Base-by-base conservation (phyloP, 73 alveolate species). In the Halteria grandinella region DNA sequence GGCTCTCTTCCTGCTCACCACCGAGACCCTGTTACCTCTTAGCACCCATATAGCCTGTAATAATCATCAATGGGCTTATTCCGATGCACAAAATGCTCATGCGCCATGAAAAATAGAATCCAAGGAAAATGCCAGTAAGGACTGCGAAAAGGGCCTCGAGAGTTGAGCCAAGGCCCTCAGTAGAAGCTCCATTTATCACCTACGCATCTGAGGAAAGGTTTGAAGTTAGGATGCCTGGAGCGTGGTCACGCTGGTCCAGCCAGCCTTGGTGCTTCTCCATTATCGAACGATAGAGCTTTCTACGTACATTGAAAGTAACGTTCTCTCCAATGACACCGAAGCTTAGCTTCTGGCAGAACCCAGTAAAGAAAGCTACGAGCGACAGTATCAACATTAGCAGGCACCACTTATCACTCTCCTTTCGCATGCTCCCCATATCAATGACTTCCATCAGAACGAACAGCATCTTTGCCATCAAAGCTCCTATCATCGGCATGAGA, bases 21-120 rank as follows among this genome's bases (percentile, higher is more conserved):
- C 45, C 8, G 44, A 70, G 20, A 28, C 83, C 83, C 7, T 37
- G 41, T 32, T 70, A 25, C 28, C 32, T 33, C n/a, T 45, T 49
- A 17, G 71, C 83, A 28, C 34, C 55, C 55, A 70, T 49, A 23
- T 32, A 15, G 3, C 71, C 59, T 11, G 72, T 58, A 11, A 70
- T 25, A 40, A 83, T 47, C 80, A 90, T 69, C 12, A 88, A 31
- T 0, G 97, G 97, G 24, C 80, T 59, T 44, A 69, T 23, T 1
- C 80, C 94, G 25, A 91, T 73, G 41, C 83, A 48, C 15, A 83
- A 88, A 8, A 88, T 49, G 0, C 94, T 66, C 11, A 84, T 54
- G 77, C 79, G 49, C 97, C 97, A 91, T 17, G 62, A 53, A 53
- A 53, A 79, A 37, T 43, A 14, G 55, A 91, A 84, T 0, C 93